Percentiles rank a stretch among this genome's conserved stretches.
phyloP scores from a whole-genome alignment of 2,329 filamentous ascomycete species.

The Phyllosticta paracitricarpa region DNA sequence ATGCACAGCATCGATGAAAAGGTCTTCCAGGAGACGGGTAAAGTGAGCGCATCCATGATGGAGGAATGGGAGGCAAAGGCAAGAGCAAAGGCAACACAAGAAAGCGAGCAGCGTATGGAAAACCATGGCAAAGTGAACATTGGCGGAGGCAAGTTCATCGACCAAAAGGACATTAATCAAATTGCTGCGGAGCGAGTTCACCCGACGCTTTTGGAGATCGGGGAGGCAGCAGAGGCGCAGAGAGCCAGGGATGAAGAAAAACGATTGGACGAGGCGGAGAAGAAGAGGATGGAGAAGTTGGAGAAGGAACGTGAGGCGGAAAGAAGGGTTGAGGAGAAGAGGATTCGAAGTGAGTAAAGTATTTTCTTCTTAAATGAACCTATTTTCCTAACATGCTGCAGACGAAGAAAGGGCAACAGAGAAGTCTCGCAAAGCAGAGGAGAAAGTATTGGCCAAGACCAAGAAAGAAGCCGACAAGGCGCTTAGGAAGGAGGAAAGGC shows the following conservation, averaged over 20 bases:
- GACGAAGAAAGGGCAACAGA: conserved; percentile 44
- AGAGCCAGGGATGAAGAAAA: conserved; percentile 55
- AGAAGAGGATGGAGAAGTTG: conserved; percentile 48
- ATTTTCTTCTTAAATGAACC: neutral
- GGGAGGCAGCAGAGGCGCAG: conserved; percentile 64
- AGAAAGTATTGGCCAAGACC: conserved; percentile 30
- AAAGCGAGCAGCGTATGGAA: conserved; percentile 50
- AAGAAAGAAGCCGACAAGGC: conserved; percentile 36
- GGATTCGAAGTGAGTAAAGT: conserved; percentile 46
- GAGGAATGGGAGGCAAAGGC: conserved; percentile 75
- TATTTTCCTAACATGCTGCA: conserved; percentile 25
- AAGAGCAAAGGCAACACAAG: conserved; percentile 55
- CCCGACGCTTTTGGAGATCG: conserved; percentile 77
- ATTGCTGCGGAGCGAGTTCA: conserved; percentile 70
- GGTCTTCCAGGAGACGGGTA: conserved; percentile 66
- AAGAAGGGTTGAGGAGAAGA: conserved; percentile 36
- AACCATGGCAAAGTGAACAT: conserved; percentile 55
- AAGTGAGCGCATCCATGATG: conserved; percentile 56
- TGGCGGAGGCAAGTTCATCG: conserved; percentile 71
- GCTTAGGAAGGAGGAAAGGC: conserved; percentile 45
- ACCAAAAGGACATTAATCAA: conserved; percentile 65
- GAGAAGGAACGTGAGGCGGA: conserved; percentile 42
- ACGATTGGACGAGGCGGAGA: conserved; percentile 54
- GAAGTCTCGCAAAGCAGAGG: conserved; percentile 41
- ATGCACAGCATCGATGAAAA: conserved; percentile 75